Percentiles rank a stretch among this genome's conserved stretches.
phyloP scores from a whole-genome alignment of 441 rosid genomes.

The Syzygium syzygioides region DNA sequence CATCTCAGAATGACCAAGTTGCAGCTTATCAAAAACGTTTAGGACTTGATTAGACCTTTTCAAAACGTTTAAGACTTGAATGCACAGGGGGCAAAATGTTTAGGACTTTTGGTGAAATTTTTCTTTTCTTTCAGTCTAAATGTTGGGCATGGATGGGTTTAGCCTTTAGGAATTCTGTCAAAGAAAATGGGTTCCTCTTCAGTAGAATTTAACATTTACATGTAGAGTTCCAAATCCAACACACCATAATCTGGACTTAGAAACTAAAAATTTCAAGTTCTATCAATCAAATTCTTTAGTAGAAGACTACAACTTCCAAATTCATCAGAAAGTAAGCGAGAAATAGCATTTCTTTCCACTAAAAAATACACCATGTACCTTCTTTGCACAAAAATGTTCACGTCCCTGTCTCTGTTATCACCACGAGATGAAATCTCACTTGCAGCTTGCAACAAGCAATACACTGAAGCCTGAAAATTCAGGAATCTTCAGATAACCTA shows the following conservation, averaged over 20 bases:
- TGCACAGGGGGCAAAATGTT: background rate
- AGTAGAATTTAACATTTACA: background rate
- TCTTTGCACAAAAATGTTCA: conserved; percentile 70
- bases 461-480: conserved; percentile 74
- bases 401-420: conserved; percentile 72
- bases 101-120: background rate
- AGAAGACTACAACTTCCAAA: background rate
- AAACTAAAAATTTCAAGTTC: background rate
- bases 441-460: conserved; percentile 87
- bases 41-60: background rate
- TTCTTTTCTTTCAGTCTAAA: background rate
- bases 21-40: background rate
- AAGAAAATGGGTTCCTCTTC: background rate
- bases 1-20: background rate
- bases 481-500: conserved; percentile 21
- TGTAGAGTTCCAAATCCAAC: background rate
- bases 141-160: background rate
- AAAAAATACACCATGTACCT: conserved; percentile 41
- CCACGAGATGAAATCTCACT: conserved; percentile 80
- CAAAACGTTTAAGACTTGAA: background rate
- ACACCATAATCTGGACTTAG: background rate
- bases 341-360: background rate
- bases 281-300: background rate
- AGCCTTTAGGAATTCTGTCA: background rate
- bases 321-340: background rate